These are phyloP conservation scores for Platanus orientalis DNA, from an alignment of 164 flowering plant genomes.

Conservation along the genomic window DNA sequence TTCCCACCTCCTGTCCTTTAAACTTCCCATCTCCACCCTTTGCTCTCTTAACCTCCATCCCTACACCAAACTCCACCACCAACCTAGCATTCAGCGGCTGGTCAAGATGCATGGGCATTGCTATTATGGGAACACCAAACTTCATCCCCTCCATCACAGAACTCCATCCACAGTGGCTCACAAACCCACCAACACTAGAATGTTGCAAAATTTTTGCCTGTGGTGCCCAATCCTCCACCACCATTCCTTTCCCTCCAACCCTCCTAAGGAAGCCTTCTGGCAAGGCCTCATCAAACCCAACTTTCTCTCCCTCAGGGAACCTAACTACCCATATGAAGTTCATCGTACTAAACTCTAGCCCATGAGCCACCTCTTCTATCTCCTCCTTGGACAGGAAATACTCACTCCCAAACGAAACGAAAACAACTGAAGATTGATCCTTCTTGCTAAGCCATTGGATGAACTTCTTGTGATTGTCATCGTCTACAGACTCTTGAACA, in stretches of 20 bases:
- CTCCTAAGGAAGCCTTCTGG: constrained; percentile 29
- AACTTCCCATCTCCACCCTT: constrained; percentile 18
- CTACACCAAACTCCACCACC: constrained; percentile 34
- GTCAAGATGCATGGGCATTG: constrained; percentile 42
- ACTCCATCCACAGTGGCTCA: constrained; percentile 39
- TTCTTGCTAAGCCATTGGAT: constrained; percentile 29
- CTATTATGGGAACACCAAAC: constrained; percentile 38
- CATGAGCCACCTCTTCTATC: constrained; percentile 29
- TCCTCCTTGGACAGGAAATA: constrained; percentile 27
- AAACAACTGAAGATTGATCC: constrained; percentile 18
- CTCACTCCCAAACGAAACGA: constrained; percentile 42
- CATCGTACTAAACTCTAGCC: constrained; percentile 29
- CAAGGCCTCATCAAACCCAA: constrained; percentile 16
- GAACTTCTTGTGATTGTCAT: background rate
- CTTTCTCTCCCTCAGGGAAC: constrained; percentile 18
- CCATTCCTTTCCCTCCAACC: constrained; percentile 23
- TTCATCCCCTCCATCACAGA: constrained; percentile 31
- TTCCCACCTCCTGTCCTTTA: constrained; percentile 20
- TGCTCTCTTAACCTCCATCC: constrained; percentile 25
- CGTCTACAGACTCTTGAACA: constrained; percentile 12
- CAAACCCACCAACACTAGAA: constrained; percentile 28
- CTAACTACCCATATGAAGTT: constrained; percentile 34
- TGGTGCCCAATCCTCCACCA: constrained; percentile 36
- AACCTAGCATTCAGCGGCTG: constrained; percentile 39
- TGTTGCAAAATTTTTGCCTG: constrained; percentile 24